Percentiles rank a stretch among this genome's conserved stretches.
Conservation (phyloP, 306 rosid genomes). For the Cucumis melo region DNA sequence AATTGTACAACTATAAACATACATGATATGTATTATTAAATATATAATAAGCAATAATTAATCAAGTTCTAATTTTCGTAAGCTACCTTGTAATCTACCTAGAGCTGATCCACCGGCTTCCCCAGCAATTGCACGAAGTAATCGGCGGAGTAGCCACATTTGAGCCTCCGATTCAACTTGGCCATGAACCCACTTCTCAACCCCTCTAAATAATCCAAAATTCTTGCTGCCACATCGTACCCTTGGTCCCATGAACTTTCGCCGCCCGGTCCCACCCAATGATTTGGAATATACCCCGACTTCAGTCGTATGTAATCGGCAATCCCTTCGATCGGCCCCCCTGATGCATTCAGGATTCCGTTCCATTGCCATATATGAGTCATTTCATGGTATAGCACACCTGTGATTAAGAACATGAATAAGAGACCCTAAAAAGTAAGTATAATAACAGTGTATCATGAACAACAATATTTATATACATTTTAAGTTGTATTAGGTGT, state of each 20-base stretch:
- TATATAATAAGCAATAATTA: not conserved
- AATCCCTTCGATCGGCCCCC: constrained; percentile 32
- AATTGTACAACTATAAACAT: too few relatives aligned
- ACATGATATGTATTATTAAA: not conserved
- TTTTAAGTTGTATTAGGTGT: too few relatives aligned
- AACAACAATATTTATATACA: too few relatives aligned
- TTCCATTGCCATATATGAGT: constrained; percentile 20
- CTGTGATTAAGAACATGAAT: not conserved
- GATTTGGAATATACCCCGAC: constrained; percentile 22
- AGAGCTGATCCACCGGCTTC: constrained; percentile 29
- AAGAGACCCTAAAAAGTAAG: too few relatives aligned
- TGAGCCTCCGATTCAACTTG: not conserved
- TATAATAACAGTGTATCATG: too few relatives aligned
- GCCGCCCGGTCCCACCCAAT: constrained; percentile 19
- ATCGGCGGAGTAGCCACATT: not conserved
- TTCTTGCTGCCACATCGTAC: constrained; percentile 26
- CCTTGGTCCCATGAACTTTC: constrained; percentile 41
- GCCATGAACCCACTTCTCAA: not conserved
- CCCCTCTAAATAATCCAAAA: constrained; percentile 37
- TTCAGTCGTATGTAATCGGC: constrained; percentile 39
- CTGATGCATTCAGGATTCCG: constrained; percentile 10
- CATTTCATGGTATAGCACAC: constrained; percentile 27
- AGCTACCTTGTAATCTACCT: constrained; percentile 40
- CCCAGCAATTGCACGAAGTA: not conserved
- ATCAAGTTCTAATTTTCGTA: not conserved